These are phyloP conservation scores for Pseudogymnoascus sp. DNA, from an alignment of 2,329 filamentous ascomycete genomes.

Conservation along the genomic window DNA sequence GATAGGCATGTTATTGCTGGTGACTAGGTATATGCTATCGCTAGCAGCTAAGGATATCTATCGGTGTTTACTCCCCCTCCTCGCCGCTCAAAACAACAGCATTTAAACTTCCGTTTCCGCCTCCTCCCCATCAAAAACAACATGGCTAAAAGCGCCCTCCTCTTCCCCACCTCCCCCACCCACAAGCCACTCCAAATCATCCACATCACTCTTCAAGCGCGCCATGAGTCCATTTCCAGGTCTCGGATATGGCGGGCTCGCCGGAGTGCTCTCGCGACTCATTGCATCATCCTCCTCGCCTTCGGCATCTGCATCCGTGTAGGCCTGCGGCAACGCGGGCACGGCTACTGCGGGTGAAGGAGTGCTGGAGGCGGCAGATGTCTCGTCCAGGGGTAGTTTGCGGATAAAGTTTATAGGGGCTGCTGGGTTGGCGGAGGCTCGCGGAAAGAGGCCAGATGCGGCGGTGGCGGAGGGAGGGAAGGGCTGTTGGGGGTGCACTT, in stretches of 20 bases:
- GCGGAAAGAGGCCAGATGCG: constrained; percentile 28
- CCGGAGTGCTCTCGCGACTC: constrained; percentile 42
- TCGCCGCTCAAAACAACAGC: not conserved
- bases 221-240: constrained; percentile 52
- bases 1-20: not conserved
- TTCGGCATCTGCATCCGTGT: constrained; percentile 12
- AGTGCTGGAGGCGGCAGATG: constrained; percentile 6
- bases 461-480: constrained; percentile 28
- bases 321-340: not conserved
- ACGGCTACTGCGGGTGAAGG: not conserved
- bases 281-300: constrained; percentile 29
- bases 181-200: constrained; percentile 55
- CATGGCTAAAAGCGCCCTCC: constrained; percentile 27
- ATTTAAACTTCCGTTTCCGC: not conserved
- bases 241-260: constrained; percentile 55
- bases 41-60: not conserved
- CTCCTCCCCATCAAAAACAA: constrained; percentile 19
- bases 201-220: constrained; percentile 46
- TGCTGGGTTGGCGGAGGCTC: constrained; percentile 31
- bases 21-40: not conserved
- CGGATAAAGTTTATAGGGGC: constrained; percentile 35
- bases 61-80: not conserved
- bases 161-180: constrained; percentile 44
- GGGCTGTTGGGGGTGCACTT: constrained; percentile 22
- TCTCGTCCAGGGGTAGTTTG: constrained; percentile 25